Conservation (phyloP, 2,329 filamentous ascomycete species). For the Beauveria sp. region DNA sequence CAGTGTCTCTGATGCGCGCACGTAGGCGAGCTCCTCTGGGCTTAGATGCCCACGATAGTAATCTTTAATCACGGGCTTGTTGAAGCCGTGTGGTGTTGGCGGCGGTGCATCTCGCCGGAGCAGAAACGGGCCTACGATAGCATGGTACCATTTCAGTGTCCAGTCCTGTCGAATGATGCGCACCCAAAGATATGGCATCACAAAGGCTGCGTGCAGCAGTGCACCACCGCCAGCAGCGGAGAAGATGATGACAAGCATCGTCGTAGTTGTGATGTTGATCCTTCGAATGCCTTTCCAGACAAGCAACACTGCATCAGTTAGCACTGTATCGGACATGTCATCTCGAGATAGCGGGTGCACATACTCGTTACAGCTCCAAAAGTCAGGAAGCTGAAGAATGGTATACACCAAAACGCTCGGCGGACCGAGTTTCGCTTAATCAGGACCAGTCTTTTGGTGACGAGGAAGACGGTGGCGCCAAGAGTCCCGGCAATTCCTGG, state of each 20-base stretch:
- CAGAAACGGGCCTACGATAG: constrained; percentile 40
- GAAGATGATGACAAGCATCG: constrained; percentile 31
- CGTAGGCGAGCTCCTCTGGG: constrained; percentile 33
- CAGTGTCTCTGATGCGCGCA: constrained; percentile 27
- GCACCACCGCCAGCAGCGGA: constrained; percentile 34
- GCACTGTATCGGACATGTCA: neutral
- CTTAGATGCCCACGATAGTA: constrained; percentile 44
- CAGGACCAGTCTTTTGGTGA: constrained; percentile 28
- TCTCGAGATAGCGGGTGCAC: constrained; percentile 4
- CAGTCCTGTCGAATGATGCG: constrained; percentile 44
- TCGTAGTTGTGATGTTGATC: constrained; percentile 16
- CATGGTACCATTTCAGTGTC: constrained; percentile 40
- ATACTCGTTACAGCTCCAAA: constrained; percentile 27
- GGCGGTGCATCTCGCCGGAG: constrained; percentile 30
- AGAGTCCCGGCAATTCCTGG: constrained; percentile 26
- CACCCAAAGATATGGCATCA: constrained; percentile 45
- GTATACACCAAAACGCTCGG: constrained; percentile 28
- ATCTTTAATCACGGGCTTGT: constrained; percentile 37
- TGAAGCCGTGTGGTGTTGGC: constrained; percentile 28
- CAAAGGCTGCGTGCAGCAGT: constrained; percentile 36
- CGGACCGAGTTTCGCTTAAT: constrained; percentile 22
- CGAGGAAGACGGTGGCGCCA: constrained; percentile 25
- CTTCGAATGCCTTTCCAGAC: constrained; percentile 34
- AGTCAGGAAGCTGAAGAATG: constrained; percentile 31
- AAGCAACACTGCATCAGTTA: constrained; percentile 38